phyloP scores from a whole-genome alignment of 164 flowering plant genomes.

The Dillenia turbinata region DNA sequence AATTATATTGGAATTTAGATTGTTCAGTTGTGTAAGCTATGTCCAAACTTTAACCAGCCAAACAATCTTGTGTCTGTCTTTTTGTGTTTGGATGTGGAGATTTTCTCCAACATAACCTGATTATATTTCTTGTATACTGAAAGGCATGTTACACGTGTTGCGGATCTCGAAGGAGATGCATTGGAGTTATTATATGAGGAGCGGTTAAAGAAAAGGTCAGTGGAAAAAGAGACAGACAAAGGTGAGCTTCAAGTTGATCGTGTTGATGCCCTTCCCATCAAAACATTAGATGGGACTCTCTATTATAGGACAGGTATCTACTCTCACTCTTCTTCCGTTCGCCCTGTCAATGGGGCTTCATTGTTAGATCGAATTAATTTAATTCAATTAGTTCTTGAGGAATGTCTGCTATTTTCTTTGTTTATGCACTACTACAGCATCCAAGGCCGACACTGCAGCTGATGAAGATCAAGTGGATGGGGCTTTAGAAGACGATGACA shows the following conservation, averaged over 20 bases:
- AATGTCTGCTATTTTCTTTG: neutral
- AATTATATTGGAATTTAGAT: too few relatives aligned
- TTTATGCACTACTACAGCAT: slow-evolving; percentile 25
- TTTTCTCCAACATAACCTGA: neutral
- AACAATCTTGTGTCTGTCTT: too few relatives aligned
- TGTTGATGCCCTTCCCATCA: slow-evolving; percentile 87
- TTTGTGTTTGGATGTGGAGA: too few relatives aligned
- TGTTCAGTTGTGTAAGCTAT: too few relatives aligned
- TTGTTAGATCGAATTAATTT: neutral
- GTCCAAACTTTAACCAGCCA: too few relatives aligned
- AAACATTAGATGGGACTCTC: slow-evolving; percentile 71
- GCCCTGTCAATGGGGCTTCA: neutral
- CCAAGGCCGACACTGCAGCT: slow-evolving; percentile 26
- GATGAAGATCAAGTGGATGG: slow-evolving; percentile 30
- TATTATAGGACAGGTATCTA: slow-evolving; percentile 52
- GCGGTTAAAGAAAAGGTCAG: slow-evolving; percentile 31
- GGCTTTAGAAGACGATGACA: slow-evolving; percentile 21
- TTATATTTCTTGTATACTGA: neutral
- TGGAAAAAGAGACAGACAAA: slow-evolving; percentile 33
- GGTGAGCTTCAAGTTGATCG: slow-evolving; percentile 51
- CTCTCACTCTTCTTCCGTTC: slow-evolving; percentile 4
- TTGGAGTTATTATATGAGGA: slow-evolving; percentile 69
- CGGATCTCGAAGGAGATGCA: slow-evolving; percentile 62
- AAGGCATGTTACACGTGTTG: slow-evolving; percentile 85
- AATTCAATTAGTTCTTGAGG: too few relatives aligned